Percentiles rank a stretch among this genome's conserved stretches.
These are phyloP conservation scores for Chlorencoelia australis DNA, from an alignment of 2,329 filamentous ascomycete genomes.

Conservation along the genomic window DNA sequence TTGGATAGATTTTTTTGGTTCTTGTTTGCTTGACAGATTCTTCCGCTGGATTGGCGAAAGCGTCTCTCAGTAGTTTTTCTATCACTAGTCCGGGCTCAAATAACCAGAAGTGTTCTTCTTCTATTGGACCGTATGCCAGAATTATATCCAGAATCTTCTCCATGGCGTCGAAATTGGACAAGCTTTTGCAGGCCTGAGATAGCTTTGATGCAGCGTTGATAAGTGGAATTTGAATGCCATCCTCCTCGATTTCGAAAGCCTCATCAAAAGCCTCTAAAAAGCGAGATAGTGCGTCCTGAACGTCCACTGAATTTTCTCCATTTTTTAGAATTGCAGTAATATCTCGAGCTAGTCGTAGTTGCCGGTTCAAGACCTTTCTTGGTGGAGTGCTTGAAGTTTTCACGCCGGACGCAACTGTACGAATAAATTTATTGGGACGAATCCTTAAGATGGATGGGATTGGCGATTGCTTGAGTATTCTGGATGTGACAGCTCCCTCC, in stretches of 20 bases:
- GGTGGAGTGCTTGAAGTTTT: too few relatives aligned
- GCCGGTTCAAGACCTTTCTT: conserved; percentile 9
- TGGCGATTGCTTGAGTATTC: too few relatives aligned
- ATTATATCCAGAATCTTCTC: conserved; percentile 17
- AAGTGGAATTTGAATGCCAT: conserved; percentile 8
- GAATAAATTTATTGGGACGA: too few relatives aligned
- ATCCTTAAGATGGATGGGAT: too few relatives aligned
- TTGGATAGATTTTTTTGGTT: not conserved
- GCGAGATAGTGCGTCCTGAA: conserved; percentile 13
- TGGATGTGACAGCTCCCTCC: too few relatives aligned
- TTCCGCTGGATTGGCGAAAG: not conserved
- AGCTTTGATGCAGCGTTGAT: conserved; percentile 14
- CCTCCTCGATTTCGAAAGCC: conserved; percentile 7
- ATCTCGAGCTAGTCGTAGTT: conserved; percentile 16
- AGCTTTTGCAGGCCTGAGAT: conserved; percentile 9
- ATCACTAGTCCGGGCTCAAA: conserved; percentile 17
- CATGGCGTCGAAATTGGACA: conserved; percentile 8
- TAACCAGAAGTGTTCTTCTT: conserved; percentile 12
- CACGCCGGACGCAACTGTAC: too few relatives aligned
- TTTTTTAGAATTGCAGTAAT: conserved; percentile 13
- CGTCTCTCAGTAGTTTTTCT: conserved; percentile 6
- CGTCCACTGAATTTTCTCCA: conserved; percentile 5
- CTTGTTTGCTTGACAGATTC: too few relatives aligned
- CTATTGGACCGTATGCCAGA: conserved; percentile 11
- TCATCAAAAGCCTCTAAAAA: conserved; percentile 21